Conservation (phyloP, 139 green algal genomes). For the Micractinium sp. region DNA sequence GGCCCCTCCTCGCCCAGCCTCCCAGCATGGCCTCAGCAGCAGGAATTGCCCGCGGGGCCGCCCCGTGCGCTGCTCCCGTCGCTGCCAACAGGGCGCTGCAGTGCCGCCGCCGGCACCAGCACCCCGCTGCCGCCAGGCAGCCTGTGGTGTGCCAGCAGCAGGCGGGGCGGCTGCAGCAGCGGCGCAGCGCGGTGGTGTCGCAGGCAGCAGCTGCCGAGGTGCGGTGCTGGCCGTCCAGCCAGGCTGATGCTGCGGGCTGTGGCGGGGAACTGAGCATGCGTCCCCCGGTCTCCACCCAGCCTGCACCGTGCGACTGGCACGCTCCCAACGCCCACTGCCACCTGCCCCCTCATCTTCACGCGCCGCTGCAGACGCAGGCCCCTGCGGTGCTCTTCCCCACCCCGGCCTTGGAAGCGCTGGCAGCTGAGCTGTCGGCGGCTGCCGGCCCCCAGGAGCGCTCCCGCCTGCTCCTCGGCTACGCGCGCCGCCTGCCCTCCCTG, state of each 20-base stretch:
- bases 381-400: background rate
- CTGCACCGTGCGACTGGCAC: no score
- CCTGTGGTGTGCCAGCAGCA: background rate
- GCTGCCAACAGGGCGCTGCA: no score
- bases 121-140: background rate
- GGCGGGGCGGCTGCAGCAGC: background rate
- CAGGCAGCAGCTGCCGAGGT: background rate
- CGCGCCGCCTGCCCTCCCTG: conserved; percentile 46
- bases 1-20: no score
- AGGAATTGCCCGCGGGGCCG: no score
- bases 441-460: conserved; percentile 46
- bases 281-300: background rate
- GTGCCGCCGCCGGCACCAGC: background rate
- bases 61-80: no score
- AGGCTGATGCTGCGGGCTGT: background rate
- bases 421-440: conserved; percentile 25
- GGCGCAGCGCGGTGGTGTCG: background rate
- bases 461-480: conserved; percentile 65
- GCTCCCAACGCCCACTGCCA: background rate
- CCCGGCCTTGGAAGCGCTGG: background rate
- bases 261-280: background rate
- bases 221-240: background rate
- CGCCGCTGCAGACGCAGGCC: background rate
- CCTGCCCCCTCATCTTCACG: no score
- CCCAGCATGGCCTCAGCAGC: no score